phyloP scores from a whole-genome alignment of 345 rosid genomes.

The Aegle marmelos region DNA sequence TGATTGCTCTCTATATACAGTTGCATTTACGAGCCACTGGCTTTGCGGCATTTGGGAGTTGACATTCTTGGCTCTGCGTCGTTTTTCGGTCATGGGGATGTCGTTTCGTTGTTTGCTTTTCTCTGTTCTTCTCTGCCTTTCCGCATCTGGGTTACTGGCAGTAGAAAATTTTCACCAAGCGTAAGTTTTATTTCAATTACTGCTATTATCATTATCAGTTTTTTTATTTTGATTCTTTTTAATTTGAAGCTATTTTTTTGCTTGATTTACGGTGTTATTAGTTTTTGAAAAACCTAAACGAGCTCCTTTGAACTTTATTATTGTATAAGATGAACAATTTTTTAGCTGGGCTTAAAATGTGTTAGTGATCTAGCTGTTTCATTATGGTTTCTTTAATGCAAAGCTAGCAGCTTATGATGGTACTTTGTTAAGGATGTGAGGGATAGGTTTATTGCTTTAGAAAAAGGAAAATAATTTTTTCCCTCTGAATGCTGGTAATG shows the following conservation, averaged over 20 bases:
- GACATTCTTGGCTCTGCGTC: slow-evolving; percentile 11
- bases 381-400: background rate
- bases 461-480: no score
- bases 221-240: background rate
- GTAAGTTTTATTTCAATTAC: slow-evolving; percentile 44
- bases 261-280: slow-evolving; percentile 2
- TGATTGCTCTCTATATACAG: slow-evolving; percentile 17
- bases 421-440: background rate
- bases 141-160: slow-evolving; percentile 50
- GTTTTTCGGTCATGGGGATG: slow-evolving; percentile 46
- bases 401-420: background rate
- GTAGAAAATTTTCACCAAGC: slow-evolving; percentile 67
- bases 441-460: background rate
- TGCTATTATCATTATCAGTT: background rate
- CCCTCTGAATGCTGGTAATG: background rate
- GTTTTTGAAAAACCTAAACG: background rate
- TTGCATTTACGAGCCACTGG: slow-evolving; percentile 10
- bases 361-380: slow-evolving; percentile 12
- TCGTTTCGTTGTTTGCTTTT: slow-evolving; percentile 31
- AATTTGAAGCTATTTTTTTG: slow-evolving; percentile 8
- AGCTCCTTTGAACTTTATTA: slow-evolving; percentile 1
- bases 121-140: slow-evolving; percentile 37
- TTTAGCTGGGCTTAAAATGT: background rate
- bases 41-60: slow-evolving; percentile 31
- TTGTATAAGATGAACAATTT: background rate